Evolutionary conservation across 768 basidiomycete species (phyloP).

Genomic region (Auricularia cornea): DNA sequence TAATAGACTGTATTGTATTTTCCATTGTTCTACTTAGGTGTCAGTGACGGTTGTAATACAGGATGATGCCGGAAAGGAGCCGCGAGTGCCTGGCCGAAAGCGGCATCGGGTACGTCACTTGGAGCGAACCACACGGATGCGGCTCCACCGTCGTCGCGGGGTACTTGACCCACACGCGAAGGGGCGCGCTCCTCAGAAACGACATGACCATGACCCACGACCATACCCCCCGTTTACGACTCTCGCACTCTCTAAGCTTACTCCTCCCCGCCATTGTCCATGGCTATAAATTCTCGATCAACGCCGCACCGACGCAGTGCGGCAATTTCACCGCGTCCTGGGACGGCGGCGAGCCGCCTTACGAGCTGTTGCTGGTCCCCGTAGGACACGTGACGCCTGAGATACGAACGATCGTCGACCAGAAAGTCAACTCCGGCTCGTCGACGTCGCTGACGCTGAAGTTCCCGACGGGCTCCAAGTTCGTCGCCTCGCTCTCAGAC

Average conservation of each 20-base stretch:
- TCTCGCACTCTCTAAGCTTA: neutral
- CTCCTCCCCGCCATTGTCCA: slow-evolving; percentile 3
- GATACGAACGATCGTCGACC: slow-evolving; percentile 49
- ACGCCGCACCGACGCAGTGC: slow-evolving; percentile 54
- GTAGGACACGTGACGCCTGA: slow-evolving; percentile 57
- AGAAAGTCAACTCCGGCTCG: slow-evolving; percentile 38
- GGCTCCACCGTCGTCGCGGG: too few relatives aligned
- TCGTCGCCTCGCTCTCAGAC: slow-evolving; percentile 47
- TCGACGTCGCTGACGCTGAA: slow-evolving; percentile 38
- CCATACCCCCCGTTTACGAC: neutral
- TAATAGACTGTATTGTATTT: too few relatives aligned
- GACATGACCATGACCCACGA: too few relatives aligned
- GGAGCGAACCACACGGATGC: too few relatives aligned
- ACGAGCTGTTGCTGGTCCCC: slow-evolving; percentile 58
- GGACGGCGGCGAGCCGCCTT: slow-evolving; percentile 53
- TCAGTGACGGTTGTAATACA: too few relatives aligned
- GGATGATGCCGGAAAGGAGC: too few relatives aligned
- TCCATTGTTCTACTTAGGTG: too few relatives aligned
- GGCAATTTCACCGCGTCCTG: slow-evolving; percentile 54
- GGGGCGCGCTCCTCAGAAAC: too few relatives aligned
- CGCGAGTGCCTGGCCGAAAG: too few relatives aligned
- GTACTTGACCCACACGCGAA: too few relatives aligned
- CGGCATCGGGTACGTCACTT: too few relatives aligned
- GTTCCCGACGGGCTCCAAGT: slow-evolving; percentile 60
- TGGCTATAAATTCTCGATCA: slow-evolving; percentile 37